Conservation (phyloP, 106 monocot species). For the Vanilla planifolia region DNA sequence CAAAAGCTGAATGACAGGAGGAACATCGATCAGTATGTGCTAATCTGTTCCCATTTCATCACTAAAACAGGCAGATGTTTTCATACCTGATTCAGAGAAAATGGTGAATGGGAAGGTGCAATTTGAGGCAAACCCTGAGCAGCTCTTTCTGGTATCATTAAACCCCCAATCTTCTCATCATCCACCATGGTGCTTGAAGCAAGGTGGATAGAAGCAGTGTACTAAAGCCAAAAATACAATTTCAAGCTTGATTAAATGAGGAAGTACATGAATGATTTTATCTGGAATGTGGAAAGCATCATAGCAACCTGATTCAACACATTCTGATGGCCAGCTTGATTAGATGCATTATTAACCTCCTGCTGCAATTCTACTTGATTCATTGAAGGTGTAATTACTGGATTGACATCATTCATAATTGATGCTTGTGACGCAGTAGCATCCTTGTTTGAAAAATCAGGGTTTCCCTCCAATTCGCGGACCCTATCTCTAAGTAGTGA, state of each 20-base stretch:
- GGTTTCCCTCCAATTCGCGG: slow-evolving; percentile 89
- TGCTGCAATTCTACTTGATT: slow-evolving; percentile 60
- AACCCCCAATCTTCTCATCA: slow-evolving; percentile 63
- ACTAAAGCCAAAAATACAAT: slow-evolving; percentile 24
- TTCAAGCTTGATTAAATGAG: not conserved
- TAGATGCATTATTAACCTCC: slow-evolving; percentile 49
- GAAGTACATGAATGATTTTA: too few species aligned
- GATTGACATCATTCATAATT: slow-evolving; percentile 45
- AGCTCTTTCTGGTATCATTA: slow-evolving; percentile 74
- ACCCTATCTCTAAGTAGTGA: slow-evolving; percentile 79
- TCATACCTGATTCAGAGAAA: slow-evolving; percentile 77
- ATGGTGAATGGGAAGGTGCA: slow-evolving; percentile 53
- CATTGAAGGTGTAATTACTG: slow-evolving; percentile 33
- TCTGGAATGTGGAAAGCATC: not conserved
- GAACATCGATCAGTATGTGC: not conserved
- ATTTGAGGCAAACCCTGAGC: slow-evolving; percentile 53
- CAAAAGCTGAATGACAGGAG: slow-evolving; percentile 44
- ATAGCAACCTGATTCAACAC: slow-evolving; percentile 48
- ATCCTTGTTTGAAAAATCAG: slow-evolving; percentile 97
- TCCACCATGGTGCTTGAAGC: slow-evolving; percentile 48
- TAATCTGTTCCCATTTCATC: too few species aligned
- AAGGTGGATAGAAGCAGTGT: slow-evolving; percentile 55
- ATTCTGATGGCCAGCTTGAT: slow-evolving; percentile 44
- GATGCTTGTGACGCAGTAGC: slow-evolving; percentile 43
- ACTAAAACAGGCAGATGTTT: slow-evolving; percentile 1